A percentile compares a stretch with the other conserved stretches of the same genome.
phyloP scores from a whole-genome alignment of 495 filamentous ascomycete species.

The Margaritispora aquatica region DNA sequence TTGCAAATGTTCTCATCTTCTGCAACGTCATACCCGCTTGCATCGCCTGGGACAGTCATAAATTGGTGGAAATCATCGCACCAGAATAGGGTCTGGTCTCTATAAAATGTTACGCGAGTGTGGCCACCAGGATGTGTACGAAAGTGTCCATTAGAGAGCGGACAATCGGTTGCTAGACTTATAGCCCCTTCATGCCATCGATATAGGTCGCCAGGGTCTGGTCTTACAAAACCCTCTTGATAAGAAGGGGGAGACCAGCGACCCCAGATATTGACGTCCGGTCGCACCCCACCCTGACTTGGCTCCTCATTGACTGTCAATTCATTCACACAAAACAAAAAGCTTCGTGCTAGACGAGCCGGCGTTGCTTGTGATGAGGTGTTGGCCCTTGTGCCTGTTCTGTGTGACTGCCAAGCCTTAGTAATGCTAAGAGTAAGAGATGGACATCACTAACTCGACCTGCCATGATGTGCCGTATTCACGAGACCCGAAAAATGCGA shows the following conservation, averaged over 20 bases:
- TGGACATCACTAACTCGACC: not conserved
- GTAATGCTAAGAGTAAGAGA: not conserved
- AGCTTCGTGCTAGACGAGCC: not conserved
- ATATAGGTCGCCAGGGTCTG: not conserved
- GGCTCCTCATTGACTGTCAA: conserved; percentile 5
- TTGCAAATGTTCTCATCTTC: not conserved
- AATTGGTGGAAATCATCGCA: conserved; percentile 14
- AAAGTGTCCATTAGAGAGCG: not conserved
- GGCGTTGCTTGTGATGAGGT: not conserved
- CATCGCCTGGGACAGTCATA: conserved; percentile 10
- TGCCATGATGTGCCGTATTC: not conserved
- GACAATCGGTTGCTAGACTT: not conserved
- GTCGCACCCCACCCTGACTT: not conserved
- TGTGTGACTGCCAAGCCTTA: not conserved
- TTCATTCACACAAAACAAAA: conserved; percentile 15
- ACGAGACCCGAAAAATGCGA: not conserved
- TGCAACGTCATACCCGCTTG: conserved; percentile 8
- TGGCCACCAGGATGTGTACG: not conserved
- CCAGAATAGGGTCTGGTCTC: conserved; percentile 15
- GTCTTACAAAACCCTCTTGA: not conserved
- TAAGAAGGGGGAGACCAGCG: conserved; percentile 3
- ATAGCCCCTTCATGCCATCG: conserved; percentile 12
- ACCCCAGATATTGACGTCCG: not conserved
- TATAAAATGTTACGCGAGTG: not conserved
- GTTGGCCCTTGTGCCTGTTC: not conserved